Base-by-base conservation (phyloP, 176 grass and related monocot genomes). In the Stipa capillata region DNA sequence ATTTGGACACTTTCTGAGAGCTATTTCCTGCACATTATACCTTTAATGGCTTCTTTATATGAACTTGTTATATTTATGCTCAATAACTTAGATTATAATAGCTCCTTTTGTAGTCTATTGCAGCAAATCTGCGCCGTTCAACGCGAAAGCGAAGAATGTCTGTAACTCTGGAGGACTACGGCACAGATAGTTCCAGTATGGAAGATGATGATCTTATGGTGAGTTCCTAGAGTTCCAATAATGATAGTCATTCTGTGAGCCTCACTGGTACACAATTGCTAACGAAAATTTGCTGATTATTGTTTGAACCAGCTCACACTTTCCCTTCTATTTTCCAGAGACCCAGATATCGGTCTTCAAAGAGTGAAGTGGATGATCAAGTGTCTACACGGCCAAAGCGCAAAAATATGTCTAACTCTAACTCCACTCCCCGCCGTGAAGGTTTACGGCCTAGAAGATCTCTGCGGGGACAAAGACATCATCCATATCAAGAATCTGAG, bases 191-290 rank as follows among this genome's bases (percentile, higher is more conserved):
- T 77, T 98, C 95, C 29, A 90, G 90, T 75, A 92, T 89, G 32
- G 92, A 90, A 88, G 95, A 98, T 98, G 90, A 93, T 85, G 94
- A 97, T 72, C 88, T 97, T 86, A 97, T 97, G 94, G 94, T 97
- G 70, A 88, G 75, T 85, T 80, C 65, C 63, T 81, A 59, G 34
- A 52, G 69, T 74, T 63, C 6, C 65, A 72, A 1, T 74, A 64
- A 76, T 59, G 71, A 42, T 59, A 67, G 25, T 56, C 5, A 24
- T 73, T 47, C 63, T 54, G 31, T 58, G 53, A 52, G 55, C 49
- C 34, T 65, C 27, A 62, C 31, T 54, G 74, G 44, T 80, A 76
- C 37, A 14, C 28, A 68, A 43, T 56, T 18, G 25, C 31, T 57
- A 62, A 21, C 16, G 72, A 50, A 71, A 63, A 28, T 65, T 31